A percentile compares a stretch with the other conserved stretches of the same genome.
Conservation (phyloP, 306 rosid genomes). For the Alnus glutinosa region DNA sequence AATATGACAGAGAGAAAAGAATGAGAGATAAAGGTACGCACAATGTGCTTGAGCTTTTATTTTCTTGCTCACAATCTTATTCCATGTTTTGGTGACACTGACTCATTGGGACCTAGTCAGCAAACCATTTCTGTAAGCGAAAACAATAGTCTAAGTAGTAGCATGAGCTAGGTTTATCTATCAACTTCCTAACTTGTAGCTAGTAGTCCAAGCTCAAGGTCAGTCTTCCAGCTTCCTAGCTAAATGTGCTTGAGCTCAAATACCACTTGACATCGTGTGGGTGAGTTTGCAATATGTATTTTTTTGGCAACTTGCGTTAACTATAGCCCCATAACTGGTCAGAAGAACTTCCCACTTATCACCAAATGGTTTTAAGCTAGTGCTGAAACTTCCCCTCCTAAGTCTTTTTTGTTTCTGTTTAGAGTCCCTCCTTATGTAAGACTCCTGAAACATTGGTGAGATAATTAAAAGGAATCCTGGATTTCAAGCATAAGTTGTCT, state of each 20-base stretch:
- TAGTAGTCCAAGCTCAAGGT: neutral
- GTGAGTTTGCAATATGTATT: neutral
- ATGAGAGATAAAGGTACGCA: slow-evolving; percentile 86
- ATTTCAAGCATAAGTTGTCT: neutral
- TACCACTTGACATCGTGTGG: neutral
- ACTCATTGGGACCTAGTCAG: neutral
- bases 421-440: neutral
- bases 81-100: slow-evolving; percentile 3
- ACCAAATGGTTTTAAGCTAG: neutral
- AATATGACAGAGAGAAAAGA: slow-evolving; percentile 88
- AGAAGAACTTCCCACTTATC: neutral
- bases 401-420: neutral
- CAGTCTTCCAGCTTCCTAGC: no score
- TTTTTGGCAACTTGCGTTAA: neutral
- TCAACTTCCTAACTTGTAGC: neutral
- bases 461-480: neutral
- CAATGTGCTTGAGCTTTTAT: slow-evolving; percentile 11
- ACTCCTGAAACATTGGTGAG: neutral
- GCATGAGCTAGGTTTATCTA: neutral
- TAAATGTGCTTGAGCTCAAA: neutral
- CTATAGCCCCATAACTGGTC: neutral
- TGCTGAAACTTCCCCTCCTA: neutral
- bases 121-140: slow-evolving; percentile 1
- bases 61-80: slow-evolving; percentile 1
- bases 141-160: slow-evolving; percentile 1